A percentile compares a stretch with the other conserved stretches of the same genome.
Evolutionary conservation across 805 yeast species (phyloP).

Genomic region (Ogataea siamensis): DNA sequence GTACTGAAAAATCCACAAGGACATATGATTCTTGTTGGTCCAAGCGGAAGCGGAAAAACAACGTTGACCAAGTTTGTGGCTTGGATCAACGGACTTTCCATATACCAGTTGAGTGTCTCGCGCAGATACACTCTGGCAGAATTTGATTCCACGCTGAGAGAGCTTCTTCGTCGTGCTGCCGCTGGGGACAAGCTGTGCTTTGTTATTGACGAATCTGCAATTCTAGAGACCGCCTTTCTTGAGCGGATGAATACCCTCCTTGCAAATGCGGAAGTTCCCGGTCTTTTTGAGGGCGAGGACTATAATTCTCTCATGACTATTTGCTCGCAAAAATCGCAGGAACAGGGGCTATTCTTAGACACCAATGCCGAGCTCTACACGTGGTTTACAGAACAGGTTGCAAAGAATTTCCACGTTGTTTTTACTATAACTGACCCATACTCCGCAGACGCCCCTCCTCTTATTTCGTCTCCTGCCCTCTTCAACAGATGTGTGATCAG

Average conservation of each 20-base stretch:
- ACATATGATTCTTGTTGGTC: conserved; percentile 81
- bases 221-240: conserved; percentile 71
- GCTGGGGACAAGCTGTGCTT: conserved; percentile 65
- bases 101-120: conserved; percentile 56
- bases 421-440: conserved; percentile 67
- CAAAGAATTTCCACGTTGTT: conserved; percentile 75
- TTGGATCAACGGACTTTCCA: conserved; percentile 81
- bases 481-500: conserved; percentile 85
- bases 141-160: conserved; percentile 65
- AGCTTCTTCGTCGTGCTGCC: conserved; percentile 45
- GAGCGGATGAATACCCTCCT: conserved; percentile 92
- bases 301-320: conserved; percentile 46
- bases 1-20: conserved; percentile 86
- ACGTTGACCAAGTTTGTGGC: conserved; percentile 78
- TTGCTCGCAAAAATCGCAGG: conserved; percentile 55
- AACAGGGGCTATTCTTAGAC: conserved; percentile 63
- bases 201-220: conserved; percentile 76
- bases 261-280: conserved; percentile 92
- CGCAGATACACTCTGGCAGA: conserved; percentile 53
- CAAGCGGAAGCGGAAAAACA: conserved; percentile 78
- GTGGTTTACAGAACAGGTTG: conserved; percentile 72
- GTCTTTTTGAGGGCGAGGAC: conserved; percentile 78
- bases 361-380: conserved; percentile 64
- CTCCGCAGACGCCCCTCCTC: conserved; percentile 36
- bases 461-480: conserved; percentile 80